These are phyloP conservation scores for Irpex lacteus DNA, from an alignment of 1,284 basidiomycete genomes.

Conservation along the genomic window DNA sequence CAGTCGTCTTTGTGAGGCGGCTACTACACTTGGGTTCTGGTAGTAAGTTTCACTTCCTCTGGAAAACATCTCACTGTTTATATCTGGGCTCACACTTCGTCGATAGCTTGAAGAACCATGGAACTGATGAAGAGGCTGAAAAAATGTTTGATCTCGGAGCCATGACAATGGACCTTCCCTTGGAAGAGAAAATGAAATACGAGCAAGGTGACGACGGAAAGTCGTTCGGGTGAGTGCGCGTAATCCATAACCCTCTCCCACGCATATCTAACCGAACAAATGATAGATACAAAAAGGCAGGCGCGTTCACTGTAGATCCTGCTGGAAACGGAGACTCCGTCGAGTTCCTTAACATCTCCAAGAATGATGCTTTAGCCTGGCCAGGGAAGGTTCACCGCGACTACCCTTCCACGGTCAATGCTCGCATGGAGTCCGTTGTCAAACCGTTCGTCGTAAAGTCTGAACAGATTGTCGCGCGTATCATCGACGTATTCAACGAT, in stretches of 20 bases:
- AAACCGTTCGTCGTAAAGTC: conserved; percentile 32
- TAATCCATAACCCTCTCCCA: too few species aligned
- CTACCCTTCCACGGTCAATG: conserved; percentile 33
- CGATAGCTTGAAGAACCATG: conserved; percentile 25
- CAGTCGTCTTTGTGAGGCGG: conserved; percentile 9
- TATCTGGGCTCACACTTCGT: too few species aligned
- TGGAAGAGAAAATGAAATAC: conserved; percentile 37
- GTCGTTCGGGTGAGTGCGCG: conserved; percentile 30
- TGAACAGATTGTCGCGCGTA: conserved; percentile 30
- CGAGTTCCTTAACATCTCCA: conserved; percentile 29
- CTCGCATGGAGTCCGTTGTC: conserved; percentile 30
- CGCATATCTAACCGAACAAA: neutral
- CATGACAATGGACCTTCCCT: conserved; percentile 33
- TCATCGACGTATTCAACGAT: conserved; percentile 32
- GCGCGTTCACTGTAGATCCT: conserved; percentile 33
- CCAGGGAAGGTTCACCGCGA: conserved; percentile 28
- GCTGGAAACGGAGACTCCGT: conserved; percentile 31
- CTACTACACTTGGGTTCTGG: conserved; percentile 11
- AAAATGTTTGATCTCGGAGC: conserved; percentile 36
- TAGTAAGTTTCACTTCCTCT: conserved; percentile 2
- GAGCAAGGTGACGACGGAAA: conserved; percentile 36
- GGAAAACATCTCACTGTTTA: too few species aligned
- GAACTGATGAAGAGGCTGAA: conserved; percentile 29
- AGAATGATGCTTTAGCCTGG: conserved; percentile 30
- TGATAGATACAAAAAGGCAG: conserved; percentile 32